Evolutionary conservation across 768 basidiomycete species (phyloP).

Genomic region (Kwoniella pini): DNA sequence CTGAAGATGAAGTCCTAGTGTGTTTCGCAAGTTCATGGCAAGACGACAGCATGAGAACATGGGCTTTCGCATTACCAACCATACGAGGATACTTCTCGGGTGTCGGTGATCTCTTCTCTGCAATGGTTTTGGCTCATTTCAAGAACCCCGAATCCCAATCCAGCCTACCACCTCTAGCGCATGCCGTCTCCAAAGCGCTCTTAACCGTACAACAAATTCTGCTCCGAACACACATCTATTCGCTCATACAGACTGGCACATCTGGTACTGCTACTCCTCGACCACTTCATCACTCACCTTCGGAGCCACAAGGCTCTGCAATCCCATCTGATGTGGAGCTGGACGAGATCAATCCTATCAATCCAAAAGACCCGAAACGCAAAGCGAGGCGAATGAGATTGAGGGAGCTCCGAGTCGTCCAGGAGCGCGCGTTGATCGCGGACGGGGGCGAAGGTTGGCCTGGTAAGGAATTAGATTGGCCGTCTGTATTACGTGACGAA

Average conservation of each 20-base stretch:
- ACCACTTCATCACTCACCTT: constrained; percentile 57
- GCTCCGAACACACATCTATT: constrained; percentile 41
- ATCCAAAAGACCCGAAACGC: constrained; percentile 63
- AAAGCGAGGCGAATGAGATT: constrained; percentile 73
- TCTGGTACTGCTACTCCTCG: constrained; percentile 28
- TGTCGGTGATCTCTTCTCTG: constrained; percentile 95
- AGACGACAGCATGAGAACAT: constrained; percentile 44
- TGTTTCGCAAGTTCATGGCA: constrained; percentile 67
- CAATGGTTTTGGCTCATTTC: constrained; percentile 82
- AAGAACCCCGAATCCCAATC: constrained; percentile 21
- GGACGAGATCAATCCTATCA: constrained; percentile 56
- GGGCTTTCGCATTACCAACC: constrained; percentile 71
- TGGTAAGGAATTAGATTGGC: constrained; percentile 39
- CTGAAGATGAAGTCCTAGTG: constrained; percentile 62
- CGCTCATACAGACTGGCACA: constrained; percentile 13
- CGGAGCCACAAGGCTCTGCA: constrained; percentile 61
- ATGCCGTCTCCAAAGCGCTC: constrained; percentile 47
- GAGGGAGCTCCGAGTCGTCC: constrained; percentile 80
- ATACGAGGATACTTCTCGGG: constrained; percentile 93
- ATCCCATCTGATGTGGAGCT: constrained; percentile 73
- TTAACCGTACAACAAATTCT: constrained; percentile 50
- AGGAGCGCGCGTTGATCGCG: constrained; percentile 64
- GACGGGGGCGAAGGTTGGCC: constrained; percentile 42
- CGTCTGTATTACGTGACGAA: not conserved
- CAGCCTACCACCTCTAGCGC: constrained; percentile 28